phyloP scores from a whole-genome alignment of 1,284 basidiomycete genomes.

The Cutaneotrichosporon sp. region DNA sequence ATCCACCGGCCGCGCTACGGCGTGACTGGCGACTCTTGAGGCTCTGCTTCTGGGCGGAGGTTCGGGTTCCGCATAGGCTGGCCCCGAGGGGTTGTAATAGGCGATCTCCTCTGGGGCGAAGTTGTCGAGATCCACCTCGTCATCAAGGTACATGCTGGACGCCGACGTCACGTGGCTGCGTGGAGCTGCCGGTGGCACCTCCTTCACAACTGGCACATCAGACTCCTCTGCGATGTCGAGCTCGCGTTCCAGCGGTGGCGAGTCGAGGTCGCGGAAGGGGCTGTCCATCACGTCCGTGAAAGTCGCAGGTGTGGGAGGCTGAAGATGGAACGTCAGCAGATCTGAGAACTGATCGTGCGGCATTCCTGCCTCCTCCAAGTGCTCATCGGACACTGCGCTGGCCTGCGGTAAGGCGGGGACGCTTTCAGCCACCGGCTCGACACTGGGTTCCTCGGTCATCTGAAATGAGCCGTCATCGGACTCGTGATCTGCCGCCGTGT shows the following conservation, averaged over 20 bases:
- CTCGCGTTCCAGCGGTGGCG: background rate
- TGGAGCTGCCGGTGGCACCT: background rate
- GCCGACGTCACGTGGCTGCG: background rate
- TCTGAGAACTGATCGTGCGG: slow-evolving; percentile 9
- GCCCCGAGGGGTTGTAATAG: background rate
- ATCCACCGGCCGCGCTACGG: background rate
- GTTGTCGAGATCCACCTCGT: background rate
- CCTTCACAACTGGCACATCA: background rate
- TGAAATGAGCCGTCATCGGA: background rate
- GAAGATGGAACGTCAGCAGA: slow-evolving; percentile 17
- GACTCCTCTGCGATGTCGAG: too few relatives aligned
- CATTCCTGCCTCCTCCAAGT: slow-evolving; percentile 7
- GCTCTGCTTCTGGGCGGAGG: background rate
- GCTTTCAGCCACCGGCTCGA: background rate
- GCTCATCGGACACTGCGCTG: too few relatives aligned
- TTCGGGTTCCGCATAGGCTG: background rate
- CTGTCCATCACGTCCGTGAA: slow-evolving; percentile 1
- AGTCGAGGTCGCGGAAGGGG: background rate
- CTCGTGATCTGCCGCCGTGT: background rate
- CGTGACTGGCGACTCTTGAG: background rate
- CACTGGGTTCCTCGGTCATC: background rate
- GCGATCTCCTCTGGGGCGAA: slow-evolving; percentile 4
- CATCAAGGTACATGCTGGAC: background rate
- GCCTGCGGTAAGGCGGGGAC: background rate
- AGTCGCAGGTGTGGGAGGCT: slow-evolving; percentile 21